Percentiles rank a stretch among this genome's conserved stretches.
Conservation (phyloP, 2,329 filamentous ascomycete species). For the Cercospora canescens region DNA sequence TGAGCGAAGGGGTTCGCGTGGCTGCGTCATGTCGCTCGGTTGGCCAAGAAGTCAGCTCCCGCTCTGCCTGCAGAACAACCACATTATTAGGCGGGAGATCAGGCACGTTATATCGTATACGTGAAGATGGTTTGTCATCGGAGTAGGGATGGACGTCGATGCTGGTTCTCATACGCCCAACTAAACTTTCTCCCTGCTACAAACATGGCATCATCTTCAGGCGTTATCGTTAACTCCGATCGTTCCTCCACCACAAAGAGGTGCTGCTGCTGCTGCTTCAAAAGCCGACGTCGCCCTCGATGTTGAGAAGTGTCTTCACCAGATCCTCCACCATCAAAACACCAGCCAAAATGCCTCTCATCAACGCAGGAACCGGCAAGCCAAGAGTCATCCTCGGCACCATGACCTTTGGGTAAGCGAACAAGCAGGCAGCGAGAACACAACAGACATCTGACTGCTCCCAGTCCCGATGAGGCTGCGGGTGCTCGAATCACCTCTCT, state of each 20-base stretch:
- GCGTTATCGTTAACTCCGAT: constrained; percentile 7
- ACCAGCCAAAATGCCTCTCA: constrained; percentile 41
- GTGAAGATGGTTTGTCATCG: neutral
- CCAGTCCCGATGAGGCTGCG: constrained; percentile 54
- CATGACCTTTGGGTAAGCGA: constrained; percentile 54
- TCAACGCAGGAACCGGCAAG: constrained; percentile 48
- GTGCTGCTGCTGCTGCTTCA: neutral
- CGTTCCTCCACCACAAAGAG: too few species aligned
- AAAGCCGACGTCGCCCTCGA: constrained; percentile 1
- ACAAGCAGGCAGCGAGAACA: neutral
- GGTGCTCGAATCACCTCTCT: constrained; percentile 72
- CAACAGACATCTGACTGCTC: neutral
- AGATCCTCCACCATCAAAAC: constrained; percentile 16
- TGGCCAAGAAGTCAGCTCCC: neutral
- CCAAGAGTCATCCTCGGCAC: constrained; percentile 70
- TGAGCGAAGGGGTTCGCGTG: neutral
- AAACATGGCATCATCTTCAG: constrained; percentile 9
- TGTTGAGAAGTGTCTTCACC: neutral
- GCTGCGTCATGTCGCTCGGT: neutral
- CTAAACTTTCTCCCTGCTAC: neutral
- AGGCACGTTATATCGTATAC: too few species aligned
- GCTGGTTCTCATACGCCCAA: neutral
- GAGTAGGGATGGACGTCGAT: neutral
- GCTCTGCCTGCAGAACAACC: neutral
- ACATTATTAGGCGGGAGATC: neutral